Conservation (phyloP, 148 eudicot genomes). For the Persicaria maculosa region DNA sequence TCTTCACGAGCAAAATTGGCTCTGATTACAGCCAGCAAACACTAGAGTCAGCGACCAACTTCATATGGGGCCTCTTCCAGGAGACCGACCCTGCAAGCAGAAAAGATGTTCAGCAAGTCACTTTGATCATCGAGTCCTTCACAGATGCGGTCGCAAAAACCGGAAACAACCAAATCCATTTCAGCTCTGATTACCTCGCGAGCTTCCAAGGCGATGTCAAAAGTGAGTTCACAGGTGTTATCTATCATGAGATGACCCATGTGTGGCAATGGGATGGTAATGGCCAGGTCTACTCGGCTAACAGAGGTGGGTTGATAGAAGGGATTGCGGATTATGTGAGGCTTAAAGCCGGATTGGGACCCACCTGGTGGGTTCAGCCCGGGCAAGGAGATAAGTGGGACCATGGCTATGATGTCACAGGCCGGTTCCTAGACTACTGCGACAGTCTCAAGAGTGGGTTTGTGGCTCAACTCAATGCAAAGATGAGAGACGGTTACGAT, state of each 20-base stretch:
- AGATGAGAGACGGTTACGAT: constrained; percentile 31
- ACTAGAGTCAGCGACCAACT: constrained; percentile 22
- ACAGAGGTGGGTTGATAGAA: constrained; percentile 26
- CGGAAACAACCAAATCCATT: constrained; percentile 21
- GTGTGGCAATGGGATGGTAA: constrained; percentile 42
- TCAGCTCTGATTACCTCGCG: constrained; percentile 31
- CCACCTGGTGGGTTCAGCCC: constrained; percentile 26
- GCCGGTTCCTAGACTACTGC: constrained; percentile 44
- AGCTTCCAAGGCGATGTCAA: constrained; percentile 31
- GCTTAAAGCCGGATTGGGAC: constrained; percentile 38
- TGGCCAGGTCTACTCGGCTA: constrained; percentile 14
- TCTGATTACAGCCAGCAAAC: constrained; percentile 20
- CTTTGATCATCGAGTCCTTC: constrained; percentile 23
- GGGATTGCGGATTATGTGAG: constrained; percentile 49
- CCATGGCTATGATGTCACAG: constrained; percentile 38
- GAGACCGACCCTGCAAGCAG: constrained; percentile 20
- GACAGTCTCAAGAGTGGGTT: constrained; percentile 31
- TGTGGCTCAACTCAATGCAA: constrained; percentile 35
- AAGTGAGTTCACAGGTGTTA: constrained; percentile 28
- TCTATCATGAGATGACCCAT: constrained; percentile 44
- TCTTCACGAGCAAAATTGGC: constrained; percentile 33
- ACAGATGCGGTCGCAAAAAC: constrained; percentile 22
- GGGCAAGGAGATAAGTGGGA: constrained; percentile 46
- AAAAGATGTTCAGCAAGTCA: constrained; percentile 21
- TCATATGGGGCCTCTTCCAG: constrained; percentile 45